Evolutionary conservation across 768 basidiomycete species (phyloP), one percentile per base, ranked within the genome.

Genomic region (Termitomyces sp.): DNA sequence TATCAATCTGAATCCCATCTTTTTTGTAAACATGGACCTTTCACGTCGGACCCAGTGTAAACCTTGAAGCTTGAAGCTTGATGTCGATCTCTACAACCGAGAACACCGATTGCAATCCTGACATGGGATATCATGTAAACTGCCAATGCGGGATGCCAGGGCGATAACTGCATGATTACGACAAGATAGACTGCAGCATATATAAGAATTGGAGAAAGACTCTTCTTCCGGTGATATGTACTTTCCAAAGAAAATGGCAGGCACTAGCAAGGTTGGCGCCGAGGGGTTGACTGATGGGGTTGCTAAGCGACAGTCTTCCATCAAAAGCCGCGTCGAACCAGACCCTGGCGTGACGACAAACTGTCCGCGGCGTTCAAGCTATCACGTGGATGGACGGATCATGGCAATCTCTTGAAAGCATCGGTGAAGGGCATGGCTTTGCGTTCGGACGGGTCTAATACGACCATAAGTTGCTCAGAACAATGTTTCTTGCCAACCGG

Each of bases 401-500:
- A 45, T 35, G 46, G 6, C 30, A 28, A 32, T 18, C 35, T 33
- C 30, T 33, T 20, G 8, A 5, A 32, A 20, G 30, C 11, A 8
- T 26, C 6, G 38, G 36, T 38, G 54, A 26, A 26, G 6, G 9
- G 14, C 18, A 24, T 28, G 33, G 30, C 38, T 18, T 47, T 43
- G 50, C 41, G 44, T 30, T 44, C 36, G 52, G 43, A 40, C 58
- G 43, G 36, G 35, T 58, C 44, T 57, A 56, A 9, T 24, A 41
- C n/a, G 22, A 50, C 55, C 44, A 52, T 24, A 56, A 48, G 10
- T 18, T 26, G 13, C 22, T 47, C 24, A 13, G 55, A 48, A 40
- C 51, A 20, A 72, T 72, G 71, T 57, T 70, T 58, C 47, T 70
- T 53, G 62, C 67, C 7, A 65, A 65, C 59, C 70, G 68, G 57